A percentile compares a stretch with the other conserved stretches of the same genome.
These are phyloP conservation scores for Zymoseptoria pseudotritici DNA, from an alignment of 2,329 filamentous ascomycete genomes.

Conservation along the genomic window DNA sequence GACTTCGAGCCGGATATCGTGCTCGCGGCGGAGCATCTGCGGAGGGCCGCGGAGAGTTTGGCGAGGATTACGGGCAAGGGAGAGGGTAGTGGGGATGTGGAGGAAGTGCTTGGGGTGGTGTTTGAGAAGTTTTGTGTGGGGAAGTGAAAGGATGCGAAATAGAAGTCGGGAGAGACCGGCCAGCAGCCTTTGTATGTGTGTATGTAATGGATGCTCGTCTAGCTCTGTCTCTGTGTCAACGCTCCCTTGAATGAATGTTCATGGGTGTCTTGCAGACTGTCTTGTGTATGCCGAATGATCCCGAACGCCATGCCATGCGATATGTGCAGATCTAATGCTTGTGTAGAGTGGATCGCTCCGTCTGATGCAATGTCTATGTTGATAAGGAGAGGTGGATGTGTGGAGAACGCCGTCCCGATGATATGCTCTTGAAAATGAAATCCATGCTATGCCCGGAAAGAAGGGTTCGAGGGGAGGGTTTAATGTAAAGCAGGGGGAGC, in stretches of 20 bases:
- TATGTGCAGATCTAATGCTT: no score
- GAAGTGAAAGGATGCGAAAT: constrained; percentile 24
- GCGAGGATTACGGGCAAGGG: constrained; percentile 82
- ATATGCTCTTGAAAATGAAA: no score
- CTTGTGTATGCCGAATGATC: no score
- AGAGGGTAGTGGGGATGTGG: constrained; percentile 71
- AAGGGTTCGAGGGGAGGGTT: no score
- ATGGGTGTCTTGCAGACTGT: not conserved
- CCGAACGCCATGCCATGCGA: no score
- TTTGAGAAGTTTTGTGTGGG: constrained; percentile 71
- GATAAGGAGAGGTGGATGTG: no score
- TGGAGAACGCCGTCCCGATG: no score
- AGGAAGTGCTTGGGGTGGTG: constrained; percentile 91
- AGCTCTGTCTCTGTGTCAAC: not conserved
- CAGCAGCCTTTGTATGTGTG: constrained; percentile 3
- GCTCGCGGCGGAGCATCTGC: constrained; percentile 79
- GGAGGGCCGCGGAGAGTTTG: constrained; percentile 71
- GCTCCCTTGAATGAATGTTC: constrained; percentile 3
- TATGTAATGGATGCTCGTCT: not conserved
- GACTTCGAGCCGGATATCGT: constrained; percentile 67
- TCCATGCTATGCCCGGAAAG: no score
- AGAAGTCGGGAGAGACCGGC: not conserved
- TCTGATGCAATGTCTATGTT: no score
- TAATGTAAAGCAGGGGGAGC: not conserved
- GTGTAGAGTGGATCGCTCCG: no score